These are phyloP conservation scores for Aotearoamyces nothofagi DNA, from an alignment of 2,329 filamentous ascomycete species.

Conservation along the genomic window DNA sequence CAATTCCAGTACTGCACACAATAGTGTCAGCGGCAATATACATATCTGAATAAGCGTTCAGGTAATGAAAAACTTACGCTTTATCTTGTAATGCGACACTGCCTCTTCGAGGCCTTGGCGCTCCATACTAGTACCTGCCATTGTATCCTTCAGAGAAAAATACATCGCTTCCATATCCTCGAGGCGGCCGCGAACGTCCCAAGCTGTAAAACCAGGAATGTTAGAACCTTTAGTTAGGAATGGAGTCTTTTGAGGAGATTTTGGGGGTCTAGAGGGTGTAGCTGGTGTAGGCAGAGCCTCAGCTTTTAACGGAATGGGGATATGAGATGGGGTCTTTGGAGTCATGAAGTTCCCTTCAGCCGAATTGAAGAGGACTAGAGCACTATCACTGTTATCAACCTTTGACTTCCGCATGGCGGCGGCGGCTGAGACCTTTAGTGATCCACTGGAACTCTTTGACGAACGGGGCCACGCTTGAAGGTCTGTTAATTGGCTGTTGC, in stretches of 20 bases:
- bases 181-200: slow-evolving; percentile 66
- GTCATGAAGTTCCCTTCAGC: slow-evolving; percentile 12
- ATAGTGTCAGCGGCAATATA: slow-evolving; percentile 1
- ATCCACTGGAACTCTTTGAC: too few species aligned
- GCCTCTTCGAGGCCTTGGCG: slow-evolving; percentile 59
- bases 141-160: slow-evolving; percentile 52
- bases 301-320: slow-evolving; percentile 17
- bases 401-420: slow-evolving; percentile 8
- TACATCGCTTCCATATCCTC: slow-evolving; percentile 65
- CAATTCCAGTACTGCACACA: slow-evolving; percentile 26
- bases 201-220: slow-evolving; percentile 46
- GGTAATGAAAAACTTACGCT: slow-evolving; percentile 24
- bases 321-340: slow-evolving; percentile 19
- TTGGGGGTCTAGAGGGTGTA: slow-evolving; percentile 25
- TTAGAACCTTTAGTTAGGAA: slow-evolving; percentile 67
- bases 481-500: slow-evolving; percentile 8
- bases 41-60: background rate
- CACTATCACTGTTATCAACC: slow-evolving; percentile 10
- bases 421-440: slow-evolving; percentile 7
- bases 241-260: slow-evolving; percentile 24
- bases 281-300: slow-evolving; percentile 10
- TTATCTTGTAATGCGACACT: slow-evolving; percentile 54
- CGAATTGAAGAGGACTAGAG: slow-evolving; percentile 14
- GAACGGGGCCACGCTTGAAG: slow-evolving; percentile 5
- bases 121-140: slow-evolving; percentile 53